Conservation (phyloP, 257 asterid species). For the Salvia hispanica region DNA sequence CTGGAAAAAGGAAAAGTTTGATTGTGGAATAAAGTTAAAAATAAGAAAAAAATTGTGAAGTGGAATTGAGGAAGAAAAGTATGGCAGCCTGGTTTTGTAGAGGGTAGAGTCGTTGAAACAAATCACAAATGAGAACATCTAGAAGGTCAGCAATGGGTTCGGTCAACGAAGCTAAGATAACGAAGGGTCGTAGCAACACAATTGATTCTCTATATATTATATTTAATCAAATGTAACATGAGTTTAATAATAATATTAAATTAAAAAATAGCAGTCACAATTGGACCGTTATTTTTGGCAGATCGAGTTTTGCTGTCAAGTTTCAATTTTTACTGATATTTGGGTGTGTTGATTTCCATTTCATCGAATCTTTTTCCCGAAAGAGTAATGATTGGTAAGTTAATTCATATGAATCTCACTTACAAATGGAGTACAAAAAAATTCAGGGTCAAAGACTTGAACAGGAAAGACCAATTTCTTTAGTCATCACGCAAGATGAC, state of each 20-base stretch:
- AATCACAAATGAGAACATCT: conserved; percentile 14
- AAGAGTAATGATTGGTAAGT: too few relatives aligned
- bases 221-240: conserved; percentile 4
- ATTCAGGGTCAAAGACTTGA: conserved; percentile 22
- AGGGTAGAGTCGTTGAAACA: neutral
- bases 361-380: too few relatives aligned
- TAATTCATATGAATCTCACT: too few relatives aligned
- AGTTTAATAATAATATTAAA: neutral
- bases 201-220: neutral
- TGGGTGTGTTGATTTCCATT: neutral
- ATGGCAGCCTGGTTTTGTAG: conserved; percentile 19
- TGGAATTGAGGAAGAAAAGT: neutral
- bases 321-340: neutral
- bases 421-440: neutral
- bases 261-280: neutral
- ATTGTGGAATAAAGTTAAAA: neutral
- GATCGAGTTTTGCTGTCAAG: too few relatives aligned
- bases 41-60: neutral
- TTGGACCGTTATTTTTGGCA: neutral
- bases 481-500: conserved; percentile 20
- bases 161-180: conserved; percentile 34
- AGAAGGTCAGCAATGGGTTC: conserved; percentile 34
- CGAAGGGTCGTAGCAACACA: neutral
- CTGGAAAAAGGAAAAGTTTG: conserved; percentile 2
- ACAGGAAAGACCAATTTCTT: neutral